A percentile compares a stretch with the other conserved stretches of the same genome.
Conservation (phyloP, 495 filamentous ascomycete genomes). For the Hypoxylon cercidicola region DNA sequence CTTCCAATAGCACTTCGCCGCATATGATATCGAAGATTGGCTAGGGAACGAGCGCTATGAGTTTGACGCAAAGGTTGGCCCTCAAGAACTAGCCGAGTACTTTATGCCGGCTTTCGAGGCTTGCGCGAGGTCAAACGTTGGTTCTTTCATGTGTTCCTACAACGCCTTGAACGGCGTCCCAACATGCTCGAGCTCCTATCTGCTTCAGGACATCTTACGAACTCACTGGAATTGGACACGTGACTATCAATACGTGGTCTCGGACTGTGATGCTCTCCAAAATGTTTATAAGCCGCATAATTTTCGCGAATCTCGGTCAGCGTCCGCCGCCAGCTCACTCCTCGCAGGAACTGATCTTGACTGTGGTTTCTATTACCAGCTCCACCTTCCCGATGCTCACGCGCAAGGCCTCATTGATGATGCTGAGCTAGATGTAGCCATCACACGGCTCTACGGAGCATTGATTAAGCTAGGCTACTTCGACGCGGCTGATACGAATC, state of each 20-base stretch:
- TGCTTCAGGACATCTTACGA: conserved; percentile 66
- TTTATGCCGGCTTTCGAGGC: conserved; percentile 61
- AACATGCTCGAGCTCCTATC: conserved; percentile 62
- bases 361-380: conserved; percentile 67
- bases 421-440: conserved; percentile 59
- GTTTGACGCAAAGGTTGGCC: conserved; percentile 62
- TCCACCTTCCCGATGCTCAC: conserved; percentile 60
- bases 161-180: conserved; percentile 69
- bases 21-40: conserved; percentile 70
- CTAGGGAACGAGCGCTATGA: conserved; percentile 60
- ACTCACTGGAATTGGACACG: conserved; percentile 64
- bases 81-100: conserved; percentile 66
- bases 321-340: conserved; percentile 62
- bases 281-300: conserved; percentile 65
- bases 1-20: conserved; percentile 61
- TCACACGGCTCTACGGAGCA: conserved; percentile 63
- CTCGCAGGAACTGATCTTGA: conserved; percentile 69
- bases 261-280: conserved; percentile 67
- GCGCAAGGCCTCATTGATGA: conserved; percentile 60
- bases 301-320: conserved; percentile 55
- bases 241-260: conserved; percentile 65
- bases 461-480: conserved; percentile 69
- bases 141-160: conserved; percentile 69
- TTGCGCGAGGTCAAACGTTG: conserved; percentile 61
- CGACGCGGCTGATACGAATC: conserved; percentile 52